These are phyloP conservation scores for Hemerocallis citrina DNA, from an alignment of 106 monocot genomes.

Conservation along the genomic window DNA sequence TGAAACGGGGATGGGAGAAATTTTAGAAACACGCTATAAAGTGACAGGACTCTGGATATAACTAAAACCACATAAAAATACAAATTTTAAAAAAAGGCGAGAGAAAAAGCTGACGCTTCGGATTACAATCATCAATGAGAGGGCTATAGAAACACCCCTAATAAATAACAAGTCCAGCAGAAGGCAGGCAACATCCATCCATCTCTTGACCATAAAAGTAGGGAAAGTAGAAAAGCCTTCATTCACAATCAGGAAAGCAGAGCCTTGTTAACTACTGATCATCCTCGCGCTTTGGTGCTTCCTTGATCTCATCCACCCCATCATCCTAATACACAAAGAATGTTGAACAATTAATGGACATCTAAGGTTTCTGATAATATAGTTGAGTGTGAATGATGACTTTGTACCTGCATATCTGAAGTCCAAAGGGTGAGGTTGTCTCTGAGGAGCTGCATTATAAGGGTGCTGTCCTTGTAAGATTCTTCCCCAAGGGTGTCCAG, in stretches of 20 bases:
- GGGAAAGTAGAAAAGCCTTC: background rate
- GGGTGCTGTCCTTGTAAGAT: slow-evolving; percentile 12
- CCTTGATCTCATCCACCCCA: slow-evolving; percentile 28
- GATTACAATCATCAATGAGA: background rate
- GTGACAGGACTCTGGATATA: background rate
- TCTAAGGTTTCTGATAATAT: too few relatives aligned
- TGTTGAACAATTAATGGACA: too few relatives aligned
- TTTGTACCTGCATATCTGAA: slow-evolving; percentile 7
- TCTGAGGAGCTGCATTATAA: slow-evolving; percentile 8
- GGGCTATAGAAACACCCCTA: background rate
- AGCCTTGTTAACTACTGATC: slow-evolving; percentile 5
- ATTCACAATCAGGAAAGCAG: background rate
- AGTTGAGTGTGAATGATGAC: background rate
- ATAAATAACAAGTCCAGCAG: background rate
- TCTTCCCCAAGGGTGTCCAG: slow-evolving; percentile 11
- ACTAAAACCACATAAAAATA: background rate
- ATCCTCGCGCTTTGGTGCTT: slow-evolving; percentile 20
- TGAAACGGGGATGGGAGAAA: background rate
- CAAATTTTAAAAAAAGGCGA: too few relatives aligned
- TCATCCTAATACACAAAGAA: slow-evolving; percentile 16
- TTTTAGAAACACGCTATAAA: background rate
- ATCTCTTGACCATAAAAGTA: slow-evolving; percentile 4
- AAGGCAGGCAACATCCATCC: slow-evolving; percentile 7
- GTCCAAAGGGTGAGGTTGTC: slow-evolving; percentile 16
- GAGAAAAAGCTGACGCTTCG: background rate